Conservation (phyloP, 306 rosid species). For the Trifolium repens region DNA sequence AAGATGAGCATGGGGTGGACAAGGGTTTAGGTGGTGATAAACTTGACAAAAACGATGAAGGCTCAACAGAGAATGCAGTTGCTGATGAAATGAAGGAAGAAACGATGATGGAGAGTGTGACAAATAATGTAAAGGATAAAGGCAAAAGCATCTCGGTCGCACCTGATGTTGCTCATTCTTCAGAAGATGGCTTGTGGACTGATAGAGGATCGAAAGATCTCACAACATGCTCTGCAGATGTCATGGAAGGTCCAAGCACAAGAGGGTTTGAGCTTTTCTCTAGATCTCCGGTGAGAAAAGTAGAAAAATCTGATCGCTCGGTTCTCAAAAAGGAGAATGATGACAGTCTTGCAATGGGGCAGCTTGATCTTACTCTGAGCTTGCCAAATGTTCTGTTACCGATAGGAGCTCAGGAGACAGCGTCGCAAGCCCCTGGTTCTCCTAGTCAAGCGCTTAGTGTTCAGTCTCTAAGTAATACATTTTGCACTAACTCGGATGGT, state of each 20-base stretch:
- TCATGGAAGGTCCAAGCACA: slow-evolving; percentile 83
- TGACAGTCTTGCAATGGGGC: slow-evolving; percentile 63
- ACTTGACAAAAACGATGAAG: slow-evolving; percentile 50
- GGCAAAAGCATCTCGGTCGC: slow-evolving; percentile 74
- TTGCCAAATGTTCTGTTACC: slow-evolving; percentile 95
- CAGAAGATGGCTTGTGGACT: slow-evolving; percentile 58
- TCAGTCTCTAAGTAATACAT: slow-evolving; percentile 80
- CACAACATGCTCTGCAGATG: slow-evolving; percentile 51
- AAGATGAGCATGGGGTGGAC: slow-evolving; percentile 48
- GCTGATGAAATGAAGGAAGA: slow-evolving; percentile 42
- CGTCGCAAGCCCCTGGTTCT: slow-evolving; percentile 69
- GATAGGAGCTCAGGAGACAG: slow-evolving; percentile 68
- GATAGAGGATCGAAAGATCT: slow-evolving; percentile 62
- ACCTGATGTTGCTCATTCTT: slow-evolving; percentile 53
- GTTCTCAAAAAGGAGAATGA: slow-evolving; percentile 59
- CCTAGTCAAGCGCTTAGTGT: slow-evolving; percentile 85
- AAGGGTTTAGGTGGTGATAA: slow-evolving; percentile 50
- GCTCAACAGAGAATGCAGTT: slow-evolving; percentile 50
- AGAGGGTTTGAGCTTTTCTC: slow-evolving; percentile 89
- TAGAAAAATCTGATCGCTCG: slow-evolving; percentile 57
- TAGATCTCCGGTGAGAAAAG: slow-evolving; percentile 78
- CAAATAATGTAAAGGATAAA: slow-evolving; percentile 70
- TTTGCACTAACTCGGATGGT: slow-evolving; percentile 83
- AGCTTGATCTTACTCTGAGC: slow-evolving; percentile 92
- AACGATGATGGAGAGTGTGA: slow-evolving; percentile 43